Conservation (phyloP, 192 early-diverging fungal genomes). For the Piromyces sp. region DNA sequence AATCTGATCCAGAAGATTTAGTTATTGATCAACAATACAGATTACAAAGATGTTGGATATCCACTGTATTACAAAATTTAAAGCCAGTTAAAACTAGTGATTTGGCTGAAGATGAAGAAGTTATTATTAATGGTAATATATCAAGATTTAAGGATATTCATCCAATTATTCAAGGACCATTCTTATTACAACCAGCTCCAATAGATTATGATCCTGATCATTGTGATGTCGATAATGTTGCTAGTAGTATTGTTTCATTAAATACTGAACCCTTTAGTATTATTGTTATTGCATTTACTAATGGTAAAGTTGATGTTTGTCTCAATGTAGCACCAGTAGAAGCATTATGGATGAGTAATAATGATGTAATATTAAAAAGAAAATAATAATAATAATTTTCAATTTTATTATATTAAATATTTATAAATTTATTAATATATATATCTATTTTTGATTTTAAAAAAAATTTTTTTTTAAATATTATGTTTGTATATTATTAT, state of each 20-base stretch:
- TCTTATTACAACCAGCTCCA: conserved; percentile 18
- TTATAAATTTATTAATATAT: background rate
- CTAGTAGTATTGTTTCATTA: conserved; percentile 24
- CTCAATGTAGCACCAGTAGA: conserved; percentile 25
- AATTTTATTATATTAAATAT: background rate
- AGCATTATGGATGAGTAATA: background rate
- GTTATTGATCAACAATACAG: background rate
- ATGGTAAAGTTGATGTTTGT: conserved; percentile 44
- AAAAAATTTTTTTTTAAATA: no score
- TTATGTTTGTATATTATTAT: no score
- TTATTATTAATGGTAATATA: background rate
- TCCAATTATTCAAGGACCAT: conserved; percentile 28
- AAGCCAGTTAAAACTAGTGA: background rate
- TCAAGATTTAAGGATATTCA: background rate
- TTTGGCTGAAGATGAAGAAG: background rate
- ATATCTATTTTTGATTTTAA: no score
- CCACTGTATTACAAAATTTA: background rate
- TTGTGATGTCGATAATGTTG: background rate
- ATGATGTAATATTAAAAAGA: background rate
- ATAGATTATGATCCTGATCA: conserved; percentile 6
- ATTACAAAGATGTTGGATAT: background rate
- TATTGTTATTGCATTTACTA: conserved; percentile 33
- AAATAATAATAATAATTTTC: background rate
- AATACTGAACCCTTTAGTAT: conserved; percentile 24
- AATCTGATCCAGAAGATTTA: background rate